Conservation (phyloP, 768 basidiomycete genomes). For the Jaapia argillacea region DNA sequence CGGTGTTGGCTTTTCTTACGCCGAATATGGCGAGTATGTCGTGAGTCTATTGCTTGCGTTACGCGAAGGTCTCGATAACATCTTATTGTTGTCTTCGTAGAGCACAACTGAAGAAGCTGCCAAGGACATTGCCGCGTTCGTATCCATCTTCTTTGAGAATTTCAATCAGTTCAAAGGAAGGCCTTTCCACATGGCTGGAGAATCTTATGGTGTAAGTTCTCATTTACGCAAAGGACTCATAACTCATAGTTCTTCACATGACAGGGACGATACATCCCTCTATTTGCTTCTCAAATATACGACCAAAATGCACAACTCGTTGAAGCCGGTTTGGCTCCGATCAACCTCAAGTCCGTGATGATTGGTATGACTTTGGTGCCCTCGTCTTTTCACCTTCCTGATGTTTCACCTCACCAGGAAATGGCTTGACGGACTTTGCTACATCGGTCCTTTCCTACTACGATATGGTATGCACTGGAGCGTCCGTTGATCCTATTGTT, state of each 20-base stretch:
- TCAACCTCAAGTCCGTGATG: slow-evolving; percentile 38
- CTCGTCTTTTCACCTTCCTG: neutral
- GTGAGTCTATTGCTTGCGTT: slow-evolving; percentile 22
- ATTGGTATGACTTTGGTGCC: slow-evolving; percentile 26
- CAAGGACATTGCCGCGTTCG: slow-evolving; percentile 59
- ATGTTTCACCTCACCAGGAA: slow-evolving; percentile 19
- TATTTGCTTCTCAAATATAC: slow-evolving; percentile 36
- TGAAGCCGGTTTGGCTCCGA: slow-evolving; percentile 36
- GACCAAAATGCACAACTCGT: slow-evolving; percentile 34
- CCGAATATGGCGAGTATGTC: slow-evolving; percentile 51
- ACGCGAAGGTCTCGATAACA: neutral
- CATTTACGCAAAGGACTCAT: neutral
- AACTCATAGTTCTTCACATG: neutral
- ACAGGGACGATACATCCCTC: slow-evolving; percentile 43
- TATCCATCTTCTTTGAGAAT: slow-evolving; percentile 65
- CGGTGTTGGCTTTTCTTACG: slow-evolving; percentile 27
- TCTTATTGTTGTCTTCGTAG: slow-evolving; percentile 17
- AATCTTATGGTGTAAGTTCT: slow-evolving; percentile 40
- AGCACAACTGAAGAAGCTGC: slow-evolving; percentile 59
- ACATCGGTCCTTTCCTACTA: slow-evolving; percentile 31
- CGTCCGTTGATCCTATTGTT: slow-evolving; percentile 35
- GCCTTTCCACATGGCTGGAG: slow-evolving; percentile 28
- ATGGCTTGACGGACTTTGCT: slow-evolving; percentile 31
- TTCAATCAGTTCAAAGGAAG: slow-evolving; percentile 64
- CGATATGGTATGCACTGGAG: slow-evolving; percentile 44